These are phyloP conservation scores for Camelina hispida DNA, from an alignment of 345 rosid species.

Conservation along the genomic window DNA sequence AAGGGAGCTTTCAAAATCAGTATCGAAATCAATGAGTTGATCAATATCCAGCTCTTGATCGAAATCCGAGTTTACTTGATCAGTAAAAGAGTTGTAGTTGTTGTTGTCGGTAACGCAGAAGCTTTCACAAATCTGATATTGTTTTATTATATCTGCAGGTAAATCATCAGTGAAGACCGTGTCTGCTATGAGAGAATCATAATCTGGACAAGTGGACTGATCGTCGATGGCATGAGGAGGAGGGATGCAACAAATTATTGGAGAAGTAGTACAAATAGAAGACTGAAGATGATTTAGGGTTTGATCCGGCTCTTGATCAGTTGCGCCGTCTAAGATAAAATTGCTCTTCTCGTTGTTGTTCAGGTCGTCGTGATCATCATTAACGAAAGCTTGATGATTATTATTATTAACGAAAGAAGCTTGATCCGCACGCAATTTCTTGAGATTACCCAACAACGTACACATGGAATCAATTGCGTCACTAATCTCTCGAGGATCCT, in stretches of 20 bases:
- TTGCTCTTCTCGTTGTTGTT: background rate
- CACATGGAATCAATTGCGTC: background rate
- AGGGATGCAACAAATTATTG: background rate
- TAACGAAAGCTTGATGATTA: background rate
- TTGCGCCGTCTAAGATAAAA: background rate
- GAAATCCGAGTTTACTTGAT: background rate
- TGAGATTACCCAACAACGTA: background rate
- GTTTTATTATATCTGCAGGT: background rate
- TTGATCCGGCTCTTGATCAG: background rate
- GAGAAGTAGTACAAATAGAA: background rate
- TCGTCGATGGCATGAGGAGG: too few species aligned
- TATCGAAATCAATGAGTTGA: slow-evolving; percentile 5
- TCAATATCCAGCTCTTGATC: background rate
- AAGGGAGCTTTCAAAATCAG: background rate
- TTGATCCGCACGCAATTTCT: background rate
- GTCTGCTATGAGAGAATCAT: too few species aligned
- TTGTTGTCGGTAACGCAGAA: background rate
- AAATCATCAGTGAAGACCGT: background rate
- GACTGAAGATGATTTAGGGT: background rate
- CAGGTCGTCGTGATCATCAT: background rate
- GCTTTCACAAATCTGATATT: background rate
- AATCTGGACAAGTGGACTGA: too few species aligned
- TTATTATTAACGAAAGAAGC: background rate
- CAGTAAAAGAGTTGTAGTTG: background rate
- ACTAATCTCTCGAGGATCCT: background rate